Percentiles rank a stretch among this genome's conserved stretches.
Evolutionary conservation across 345 rosid species (phyloP).

Genomic region (Geranium rotundifolium): DNA sequence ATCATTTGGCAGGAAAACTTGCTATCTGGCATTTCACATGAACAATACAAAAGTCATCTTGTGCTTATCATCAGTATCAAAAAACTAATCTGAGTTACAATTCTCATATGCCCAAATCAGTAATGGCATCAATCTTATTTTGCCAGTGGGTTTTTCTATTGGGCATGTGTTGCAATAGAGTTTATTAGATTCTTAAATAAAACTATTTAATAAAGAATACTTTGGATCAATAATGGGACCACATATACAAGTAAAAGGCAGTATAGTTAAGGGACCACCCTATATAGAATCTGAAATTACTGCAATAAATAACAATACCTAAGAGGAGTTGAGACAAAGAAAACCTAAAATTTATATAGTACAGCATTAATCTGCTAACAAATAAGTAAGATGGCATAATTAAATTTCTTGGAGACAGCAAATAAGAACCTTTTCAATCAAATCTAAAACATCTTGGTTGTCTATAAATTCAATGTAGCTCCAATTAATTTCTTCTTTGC

Average conservation of each 20-base stretch:
- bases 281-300: neutral
- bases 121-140: neutral
- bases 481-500: conserved; percentile 94
- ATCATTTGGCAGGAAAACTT: neutral
- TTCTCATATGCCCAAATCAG: neutral
- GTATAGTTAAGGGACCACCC: too few relatives aligned
- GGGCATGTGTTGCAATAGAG: too few relatives aligned
- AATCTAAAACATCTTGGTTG: conserved; percentile 96
- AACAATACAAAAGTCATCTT: neutral
- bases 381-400: neutral
- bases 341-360: neutral
- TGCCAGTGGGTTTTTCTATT: neutral
- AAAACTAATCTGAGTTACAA: neutral
- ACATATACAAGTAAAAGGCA: too few relatives aligned
- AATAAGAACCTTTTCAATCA: conserved; percentile 82
- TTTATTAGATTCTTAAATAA: too few relatives aligned
- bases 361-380: too few relatives aligned
- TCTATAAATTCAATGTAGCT: conserved; percentile 97
- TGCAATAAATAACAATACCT: too few relatives aligned
- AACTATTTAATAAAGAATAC: too few relatives aligned
- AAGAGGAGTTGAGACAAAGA: neutral
- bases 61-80: neutral
- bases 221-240: too few relatives aligned
- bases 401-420: conserved; percentile 1
- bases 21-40: neutral